Evolutionary conservation across 208 protist species (phyloP).

Genomic region (Wallacemonas sp.): DNA sequence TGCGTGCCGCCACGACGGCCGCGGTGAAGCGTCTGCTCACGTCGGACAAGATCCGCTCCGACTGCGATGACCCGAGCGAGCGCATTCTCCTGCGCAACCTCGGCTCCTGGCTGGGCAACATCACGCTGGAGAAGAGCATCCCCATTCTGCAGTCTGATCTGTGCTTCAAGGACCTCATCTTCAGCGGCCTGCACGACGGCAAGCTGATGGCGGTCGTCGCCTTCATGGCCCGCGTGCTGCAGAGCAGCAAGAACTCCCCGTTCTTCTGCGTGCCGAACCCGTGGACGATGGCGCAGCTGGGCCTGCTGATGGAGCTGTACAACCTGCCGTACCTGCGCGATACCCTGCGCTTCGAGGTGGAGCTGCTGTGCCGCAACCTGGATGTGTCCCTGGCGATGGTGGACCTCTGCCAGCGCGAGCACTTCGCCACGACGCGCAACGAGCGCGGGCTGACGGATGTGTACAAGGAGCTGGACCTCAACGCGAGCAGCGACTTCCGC

Average conservation of each 20-base stretch:
- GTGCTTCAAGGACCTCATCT: conserved; percentile 94
- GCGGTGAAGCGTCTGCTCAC: conserved; percentile 89
- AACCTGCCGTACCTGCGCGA: conserved; percentile 94
- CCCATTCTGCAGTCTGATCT: conserved; percentile 96
- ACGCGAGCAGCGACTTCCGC: conserved; percentile 76
- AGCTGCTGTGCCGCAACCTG: conserved; percentile 87
- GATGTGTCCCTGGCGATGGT: conserved; percentile 51
- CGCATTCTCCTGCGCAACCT: conserved; percentile 98
- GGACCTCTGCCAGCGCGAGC: conserved; percentile 27
- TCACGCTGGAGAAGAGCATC: conserved; percentile 98
- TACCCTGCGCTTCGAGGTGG: conserved; percentile 98
- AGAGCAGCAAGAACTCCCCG: conserved; percentile 79
- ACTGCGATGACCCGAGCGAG: conserved; percentile 70
- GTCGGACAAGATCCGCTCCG: conserved; percentile 94
- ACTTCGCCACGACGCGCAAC: conserved; percentile 24
- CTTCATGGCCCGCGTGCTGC: conserved; percentile 95
- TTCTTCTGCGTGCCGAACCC: conserved; percentile 98
- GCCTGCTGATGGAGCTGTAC: conserved; percentile 96
- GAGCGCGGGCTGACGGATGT: conserved; percentile 53
- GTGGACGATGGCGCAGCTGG: conserved; percentile 97
- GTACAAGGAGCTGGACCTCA: conserved; percentile 68
- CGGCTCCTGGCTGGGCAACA: conserved; percentile 96
- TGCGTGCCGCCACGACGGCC: conserved; percentile 84
- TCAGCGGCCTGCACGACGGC: conserved; percentile 93
- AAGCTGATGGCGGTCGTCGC: conserved; percentile 96